Evolutionary conservation across 352 stramenopile species (phyloP), one percentile per base, ranked within the genome.

Genomic region (Phytophthora pluvialis): DNA sequence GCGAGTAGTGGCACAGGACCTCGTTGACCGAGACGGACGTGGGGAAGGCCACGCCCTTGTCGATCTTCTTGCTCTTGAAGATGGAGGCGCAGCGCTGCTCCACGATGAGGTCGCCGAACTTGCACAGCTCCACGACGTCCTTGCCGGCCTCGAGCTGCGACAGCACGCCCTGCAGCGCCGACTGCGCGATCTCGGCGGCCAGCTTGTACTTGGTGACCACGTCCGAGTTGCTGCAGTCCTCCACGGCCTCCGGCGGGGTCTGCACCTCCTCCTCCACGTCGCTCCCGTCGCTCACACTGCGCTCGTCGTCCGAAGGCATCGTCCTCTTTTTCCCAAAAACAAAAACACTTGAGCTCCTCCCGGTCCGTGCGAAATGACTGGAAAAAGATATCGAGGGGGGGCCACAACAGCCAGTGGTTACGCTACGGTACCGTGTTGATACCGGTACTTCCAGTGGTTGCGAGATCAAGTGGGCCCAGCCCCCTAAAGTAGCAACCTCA

Each of bases 11-110:
- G 83, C 97, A 99, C 43, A 99, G 90, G 53, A 98, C 83, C 72
- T 99, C 97, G 81, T 99, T 99, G 16, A 99, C 94, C 55, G 94
- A 99, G 28, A 99, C 85, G 68, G 93, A 99, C 45, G 98, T 99
- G 8, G 98, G 98, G 82, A 99, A 99, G 10, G 98, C 97, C 58
- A 99, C 89, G 46, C 98, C 98, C 78, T 99, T 99, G 73, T 99
- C 95, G 5, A 99, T 84, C 61, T 97, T 91, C 78, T 98, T 98
- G 76, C 88, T 97, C 77, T 99, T 98, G 64, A 99, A 99, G 49
- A 99, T 97, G 54, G 97, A 91, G 36, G 73, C 77, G 57, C 84
- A 93, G 45, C 88, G 86, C 73, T 91, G 82, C 69, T 79, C 50
- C 52, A 97, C 86, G 53, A 97, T 85, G 1, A 90, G 68, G 71